phyloP scores from a whole-genome alignment of 2,329 filamentous ascomycete genomes.

The Claviceps fusiformis region DNA sequence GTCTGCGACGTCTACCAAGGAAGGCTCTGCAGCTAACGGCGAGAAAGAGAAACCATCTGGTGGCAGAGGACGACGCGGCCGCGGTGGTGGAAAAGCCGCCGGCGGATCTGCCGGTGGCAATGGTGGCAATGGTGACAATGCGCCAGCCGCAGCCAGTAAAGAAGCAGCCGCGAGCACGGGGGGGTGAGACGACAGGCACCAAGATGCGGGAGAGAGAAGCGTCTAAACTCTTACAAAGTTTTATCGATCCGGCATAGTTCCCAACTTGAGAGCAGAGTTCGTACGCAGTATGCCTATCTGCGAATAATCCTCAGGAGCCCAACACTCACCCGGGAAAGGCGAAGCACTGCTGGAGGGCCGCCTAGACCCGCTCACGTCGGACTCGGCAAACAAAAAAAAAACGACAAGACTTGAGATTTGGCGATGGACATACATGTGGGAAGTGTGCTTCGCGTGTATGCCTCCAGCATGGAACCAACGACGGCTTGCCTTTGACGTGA shows the following conservation, averaged over 20 bases:
- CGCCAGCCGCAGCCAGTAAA: slow-evolving; percentile 1
- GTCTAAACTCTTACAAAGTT: neutral
- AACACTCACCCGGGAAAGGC: neutral
- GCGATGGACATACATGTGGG: neutral
- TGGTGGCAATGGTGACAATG: slow-evolving; percentile 4
- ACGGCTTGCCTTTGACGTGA: too few species aligned
- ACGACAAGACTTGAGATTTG: neutral
- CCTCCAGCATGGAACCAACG: neutral
- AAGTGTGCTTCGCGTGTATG: neutral
- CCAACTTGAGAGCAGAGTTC: neutral
- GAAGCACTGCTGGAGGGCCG: neutral
- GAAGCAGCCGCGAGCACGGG: slow-evolving; percentile 5
- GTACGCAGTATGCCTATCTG: neutral
- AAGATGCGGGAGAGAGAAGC: neutral
- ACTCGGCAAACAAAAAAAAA: neutral
- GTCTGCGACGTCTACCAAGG: slow-evolving; percentile 7
- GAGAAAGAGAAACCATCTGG: slow-evolving; percentile 15
- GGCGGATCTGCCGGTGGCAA: slow-evolving; percentile 5
- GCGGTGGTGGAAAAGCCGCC: slow-evolving; percentile 14
- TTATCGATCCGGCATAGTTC: slow-evolving; percentile 1
- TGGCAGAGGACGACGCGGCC: slow-evolving; percentile 19
- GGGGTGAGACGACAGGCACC: slow-evolving; percentile 3
- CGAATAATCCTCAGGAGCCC: neutral
- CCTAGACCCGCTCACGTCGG: neutral
- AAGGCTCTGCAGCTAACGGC: neutral